Evolutionary conservation across 345 rosid genomes (phyloP).

Genomic region (Dipteronia dyeriana): DNA sequence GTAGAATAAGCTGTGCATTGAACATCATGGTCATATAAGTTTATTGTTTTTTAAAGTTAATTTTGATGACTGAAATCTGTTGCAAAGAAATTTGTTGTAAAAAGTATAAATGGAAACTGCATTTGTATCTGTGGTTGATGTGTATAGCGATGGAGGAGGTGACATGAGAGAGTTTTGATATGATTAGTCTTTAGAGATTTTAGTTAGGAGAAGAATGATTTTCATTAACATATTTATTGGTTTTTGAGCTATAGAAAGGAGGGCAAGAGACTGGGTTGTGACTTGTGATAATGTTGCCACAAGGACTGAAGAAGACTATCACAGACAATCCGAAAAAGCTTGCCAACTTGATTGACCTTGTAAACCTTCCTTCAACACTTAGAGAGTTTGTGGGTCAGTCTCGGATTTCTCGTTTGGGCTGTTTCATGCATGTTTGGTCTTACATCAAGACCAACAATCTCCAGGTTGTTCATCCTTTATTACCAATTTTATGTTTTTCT

Average conservation of each 20-base stretch:
- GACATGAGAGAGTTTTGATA: not conserved
- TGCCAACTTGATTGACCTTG: conserved; percentile 80
- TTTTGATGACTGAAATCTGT: not conserved
- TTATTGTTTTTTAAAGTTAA: not conserved
- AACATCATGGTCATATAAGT: not conserved
- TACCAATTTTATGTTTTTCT: not conserved
- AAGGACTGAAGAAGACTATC: conserved; percentile 63
- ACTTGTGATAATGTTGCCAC: conserved; percentile 64
- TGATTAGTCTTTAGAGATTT: not conserved
- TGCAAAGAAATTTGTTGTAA: not conserved
- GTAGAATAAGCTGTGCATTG: not conserved
- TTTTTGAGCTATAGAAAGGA: conserved; percentile 10
- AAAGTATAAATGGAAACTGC: not conserved
- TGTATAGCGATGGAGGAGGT: not conserved
- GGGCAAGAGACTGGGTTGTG: conserved; percentile 19
- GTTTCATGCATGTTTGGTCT: conserved; percentile 89
- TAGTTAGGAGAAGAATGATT: not conserved
- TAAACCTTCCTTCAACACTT: conserved; percentile 79
- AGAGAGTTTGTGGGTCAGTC: conserved; percentile 92
- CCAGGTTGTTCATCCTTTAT: conserved; percentile 47
- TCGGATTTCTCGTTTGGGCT: conserved; percentile 83
- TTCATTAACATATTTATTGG: not conserved
- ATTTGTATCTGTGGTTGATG: not conserved
- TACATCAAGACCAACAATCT: conserved; percentile 87
- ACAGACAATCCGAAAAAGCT: conserved; percentile 83